Evolutionary conservation across 2,329 filamentous ascomycete genomes (phyloP).

Genomic region (Diaporthe sp.): DNA sequence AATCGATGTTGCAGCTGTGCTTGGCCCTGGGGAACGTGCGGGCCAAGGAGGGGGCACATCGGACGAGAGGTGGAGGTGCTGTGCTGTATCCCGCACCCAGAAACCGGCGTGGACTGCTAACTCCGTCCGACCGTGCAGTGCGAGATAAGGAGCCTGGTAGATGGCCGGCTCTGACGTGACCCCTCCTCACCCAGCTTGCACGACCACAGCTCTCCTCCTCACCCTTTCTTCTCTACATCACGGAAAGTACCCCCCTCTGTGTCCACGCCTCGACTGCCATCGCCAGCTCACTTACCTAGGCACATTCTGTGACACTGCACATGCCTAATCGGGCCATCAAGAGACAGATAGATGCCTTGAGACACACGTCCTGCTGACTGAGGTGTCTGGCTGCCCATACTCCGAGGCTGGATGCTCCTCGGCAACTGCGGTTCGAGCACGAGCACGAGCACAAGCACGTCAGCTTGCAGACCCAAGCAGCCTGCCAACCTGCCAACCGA

Average conservation of each 20-base stretch:
- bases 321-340: neutral
- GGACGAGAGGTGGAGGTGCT: neutral
- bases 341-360: neutral
- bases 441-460: neutral
- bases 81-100: too few relatives aligned
- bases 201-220: neutral
- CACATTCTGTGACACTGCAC: neutral
- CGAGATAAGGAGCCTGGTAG: neutral
- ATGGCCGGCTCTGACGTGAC: neutral
- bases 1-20: neutral
- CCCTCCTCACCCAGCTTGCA: slow-evolving; percentile 14
- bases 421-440: slow-evolving; percentile 5
- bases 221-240: neutral
- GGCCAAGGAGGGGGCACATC: neutral
- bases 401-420: neutral
- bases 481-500: neutral
- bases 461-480: neutral
- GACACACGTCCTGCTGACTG: neutral
- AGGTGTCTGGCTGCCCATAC: neutral
- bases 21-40: neutral
- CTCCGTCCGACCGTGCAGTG: neutral
- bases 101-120: neutral
- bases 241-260: neutral
- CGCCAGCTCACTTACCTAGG: neutral
- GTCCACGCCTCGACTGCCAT: neutral